Conservation (phyloP, 768 basidiomycete species). For the Auricularia auricula-judae region DNA sequence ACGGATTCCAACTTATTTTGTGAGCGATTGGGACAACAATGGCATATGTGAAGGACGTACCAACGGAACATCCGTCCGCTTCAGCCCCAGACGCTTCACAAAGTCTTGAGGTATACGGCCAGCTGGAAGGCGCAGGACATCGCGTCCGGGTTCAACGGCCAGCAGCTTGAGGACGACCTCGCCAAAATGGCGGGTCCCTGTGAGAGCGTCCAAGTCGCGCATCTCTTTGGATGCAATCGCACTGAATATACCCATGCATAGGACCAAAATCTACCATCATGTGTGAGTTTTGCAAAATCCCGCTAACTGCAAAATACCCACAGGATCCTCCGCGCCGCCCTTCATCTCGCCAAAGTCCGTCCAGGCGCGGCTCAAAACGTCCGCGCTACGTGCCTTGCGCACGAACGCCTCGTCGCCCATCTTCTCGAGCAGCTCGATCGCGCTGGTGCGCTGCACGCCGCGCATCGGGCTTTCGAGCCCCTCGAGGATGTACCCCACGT, state of each 20-base stretch:
- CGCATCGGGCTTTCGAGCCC: constrained; percentile 44
- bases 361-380: constrained; percentile 63
- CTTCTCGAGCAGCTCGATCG: constrained; percentile 65
- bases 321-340: constrained; percentile 51
- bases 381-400: constrained; percentile 69
- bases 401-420: constrained; percentile 63
- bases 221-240: not conserved
- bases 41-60: not conserved
- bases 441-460: constrained; percentile 59
- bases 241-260: constrained; percentile 1
- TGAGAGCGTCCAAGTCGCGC: not conserved
- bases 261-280: constrained; percentile 1
- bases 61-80: constrained; percentile 3
- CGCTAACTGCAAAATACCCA: constrained; percentile 17
- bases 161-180: not conserved
- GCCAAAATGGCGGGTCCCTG: not conserved
- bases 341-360: constrained; percentile 48
- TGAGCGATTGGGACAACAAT: too few relatives aligned
- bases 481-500: constrained; percentile 78
- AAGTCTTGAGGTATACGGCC: constrained; percentile 1
- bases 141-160: not conserved
- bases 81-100: constrained; percentile 1
- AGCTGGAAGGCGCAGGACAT: not conserved
- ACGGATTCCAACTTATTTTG: not conserved
- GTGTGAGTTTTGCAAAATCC: not conserved